Percentiles rank a stretch among this genome's conserved stretches.
phyloP scores from a whole-genome alignment of 2,329 filamentous ascomycete genomes.

The Diaporthe ampelina region DNA sequence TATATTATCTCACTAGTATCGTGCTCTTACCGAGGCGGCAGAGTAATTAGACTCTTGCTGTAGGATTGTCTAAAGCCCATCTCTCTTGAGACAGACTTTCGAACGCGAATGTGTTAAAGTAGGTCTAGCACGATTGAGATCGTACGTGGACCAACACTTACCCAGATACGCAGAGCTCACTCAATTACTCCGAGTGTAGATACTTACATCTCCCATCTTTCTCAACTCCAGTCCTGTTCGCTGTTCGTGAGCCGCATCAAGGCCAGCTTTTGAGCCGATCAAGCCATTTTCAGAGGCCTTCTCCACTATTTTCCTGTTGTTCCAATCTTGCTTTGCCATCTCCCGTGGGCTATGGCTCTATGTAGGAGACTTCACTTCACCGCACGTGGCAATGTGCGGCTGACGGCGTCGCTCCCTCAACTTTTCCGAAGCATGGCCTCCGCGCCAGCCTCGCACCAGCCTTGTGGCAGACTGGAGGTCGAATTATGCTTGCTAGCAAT shows the following conservation, averaged over 20 bases:
- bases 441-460: slow-evolving; percentile 2
- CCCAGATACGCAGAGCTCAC: too few species aligned
- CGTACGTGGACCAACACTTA: fast-evolving
- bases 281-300: neutral
- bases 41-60: neutral
- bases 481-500: neutral
- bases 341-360: neutral
- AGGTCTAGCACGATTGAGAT: neutral
- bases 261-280: neutral
- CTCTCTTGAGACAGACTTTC: neutral
- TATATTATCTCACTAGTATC: neutral
- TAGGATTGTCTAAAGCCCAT: neutral
- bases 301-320: too few species aligned
- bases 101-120: neutral
- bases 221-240: too few species aligned
- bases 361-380: neutral
- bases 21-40: neutral
- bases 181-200: neutral
- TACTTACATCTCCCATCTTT: neutral
- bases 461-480: neutral
- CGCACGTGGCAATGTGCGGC: neutral
- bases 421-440: neutral
- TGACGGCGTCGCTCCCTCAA: neutral
- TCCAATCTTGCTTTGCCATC: neutral
- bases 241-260: neutral